Evolutionary conservation across 2,329 filamentous ascomycete genomes (phyloP).

Genomic region (Diaporthe sp.): DNA sequence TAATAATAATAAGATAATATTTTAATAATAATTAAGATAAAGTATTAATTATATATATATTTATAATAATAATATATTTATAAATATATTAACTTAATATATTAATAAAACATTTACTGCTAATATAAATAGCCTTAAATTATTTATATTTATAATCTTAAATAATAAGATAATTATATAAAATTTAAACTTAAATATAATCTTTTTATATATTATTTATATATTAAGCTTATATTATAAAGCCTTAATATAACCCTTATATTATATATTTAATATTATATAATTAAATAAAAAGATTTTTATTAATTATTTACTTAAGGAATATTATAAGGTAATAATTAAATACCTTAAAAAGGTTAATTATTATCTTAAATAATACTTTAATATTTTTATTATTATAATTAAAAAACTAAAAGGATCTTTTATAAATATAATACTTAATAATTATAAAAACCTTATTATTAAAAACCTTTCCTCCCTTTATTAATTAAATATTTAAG

Average conservation of each 20-base stretch:
- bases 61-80: neutral
- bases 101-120: neutral
- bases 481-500: neutral
- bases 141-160: neutral
- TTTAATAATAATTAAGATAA: neutral
- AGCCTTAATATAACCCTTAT: neutral
- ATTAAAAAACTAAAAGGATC: too few species aligned
- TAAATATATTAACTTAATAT: neutral
- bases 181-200: neutral
- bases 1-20: neutral
- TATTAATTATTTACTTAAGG: neutral
- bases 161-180: neutral
- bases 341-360: neutral
- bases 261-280: neutral
- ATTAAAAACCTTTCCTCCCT: neutral
- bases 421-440: neutral
- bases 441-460: neutral
- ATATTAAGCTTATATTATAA: neutral
- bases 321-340: neutral
- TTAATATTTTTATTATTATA: too few species aligned
- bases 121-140: neutral
- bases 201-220: neutral
- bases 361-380: too few species aligned
- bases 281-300: neutral
- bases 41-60: neutral